Conservation (phyloP, 176 grass and related monocot genomes). For the Oryza longistaminata region DNA sequence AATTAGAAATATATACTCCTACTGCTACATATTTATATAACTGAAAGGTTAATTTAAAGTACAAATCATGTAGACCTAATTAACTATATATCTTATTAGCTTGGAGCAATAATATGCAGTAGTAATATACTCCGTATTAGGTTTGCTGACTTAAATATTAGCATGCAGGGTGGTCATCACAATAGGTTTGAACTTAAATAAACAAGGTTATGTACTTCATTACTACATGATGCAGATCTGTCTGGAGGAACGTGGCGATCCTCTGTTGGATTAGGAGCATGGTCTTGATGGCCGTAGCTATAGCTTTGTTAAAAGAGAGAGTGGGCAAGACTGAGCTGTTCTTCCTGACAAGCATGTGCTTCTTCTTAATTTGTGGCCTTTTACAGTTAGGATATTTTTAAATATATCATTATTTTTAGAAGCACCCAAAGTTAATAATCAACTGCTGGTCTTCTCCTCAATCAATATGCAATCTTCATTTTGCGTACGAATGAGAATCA, state of each 20-base stretch:
- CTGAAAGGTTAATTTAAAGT: not conserved
- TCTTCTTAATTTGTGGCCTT: not conserved
- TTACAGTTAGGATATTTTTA: not conserved
- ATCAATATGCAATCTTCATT: not conserved
- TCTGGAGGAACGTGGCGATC: not conserved
- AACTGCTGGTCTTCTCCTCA: not conserved
- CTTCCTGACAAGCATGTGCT: slow-evolving; percentile 17
- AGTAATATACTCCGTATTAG: not conserved
- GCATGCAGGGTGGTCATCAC: not conserved
- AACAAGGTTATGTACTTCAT: not conserved
- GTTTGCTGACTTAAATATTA: not conserved
- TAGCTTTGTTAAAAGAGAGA: slow-evolving; percentile 20
- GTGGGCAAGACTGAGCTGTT: not conserved
- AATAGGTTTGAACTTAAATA: not conserved
- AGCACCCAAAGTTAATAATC: not conserved
- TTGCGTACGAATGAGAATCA: not conserved
- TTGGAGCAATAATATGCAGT: not conserved
- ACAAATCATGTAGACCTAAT: not conserved
- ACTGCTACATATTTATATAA: no score
- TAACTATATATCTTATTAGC: not conserved
- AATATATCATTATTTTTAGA: not conserved
- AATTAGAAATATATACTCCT: not conserved
- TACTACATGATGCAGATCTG: not conserved
- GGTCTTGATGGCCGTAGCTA: not conserved
- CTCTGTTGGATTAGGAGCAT: not conserved